A percentile compares a stretch with the other conserved stretches of the same genome.
Conservation (phyloP, 306 rosid species). For the Begonia loranthoides region DNA sequence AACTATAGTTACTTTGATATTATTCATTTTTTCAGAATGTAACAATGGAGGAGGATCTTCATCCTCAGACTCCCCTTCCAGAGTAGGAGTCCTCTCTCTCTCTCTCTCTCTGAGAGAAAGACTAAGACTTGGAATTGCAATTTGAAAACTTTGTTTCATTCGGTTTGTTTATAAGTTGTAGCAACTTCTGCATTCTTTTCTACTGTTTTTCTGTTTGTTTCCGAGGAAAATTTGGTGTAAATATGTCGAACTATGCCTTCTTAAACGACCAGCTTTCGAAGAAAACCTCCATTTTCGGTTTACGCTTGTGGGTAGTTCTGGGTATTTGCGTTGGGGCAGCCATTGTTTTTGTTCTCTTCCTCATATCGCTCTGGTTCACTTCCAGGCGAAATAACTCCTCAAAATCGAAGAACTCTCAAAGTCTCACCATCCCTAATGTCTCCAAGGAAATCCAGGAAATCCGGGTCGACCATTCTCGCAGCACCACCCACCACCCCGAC, state of each 20-base stretch:
- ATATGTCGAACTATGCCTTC: conserved; percentile 35
- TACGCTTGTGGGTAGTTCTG: conserved; percentile 44
- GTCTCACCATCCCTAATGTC: conserved; percentile 30
- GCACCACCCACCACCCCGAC: conserved; percentile 18
- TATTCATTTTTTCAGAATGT: too few relatives aligned
- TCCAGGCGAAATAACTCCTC: conserved; percentile 22
- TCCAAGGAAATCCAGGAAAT: conserved; percentile 58
- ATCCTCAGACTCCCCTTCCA: too few relatives aligned
- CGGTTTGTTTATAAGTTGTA: too few relatives aligned
- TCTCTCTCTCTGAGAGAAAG: too few relatives aligned
- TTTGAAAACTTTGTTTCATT: too few relatives aligned
- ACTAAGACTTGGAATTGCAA: too few relatives aligned
- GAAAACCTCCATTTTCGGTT: conserved; percentile 40
- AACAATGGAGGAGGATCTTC: too few relatives aligned
- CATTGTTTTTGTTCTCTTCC: conserved; percentile 45
- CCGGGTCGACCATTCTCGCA: conserved; percentile 26
- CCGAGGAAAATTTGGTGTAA: neutral
- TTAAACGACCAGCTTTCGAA: conserved; percentile 47
- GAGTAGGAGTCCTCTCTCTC: too few relatives aligned
- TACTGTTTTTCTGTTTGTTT: neutral
- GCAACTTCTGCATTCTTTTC: neutral
- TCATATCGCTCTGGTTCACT: conserved; percentile 43
- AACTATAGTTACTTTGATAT: too few relatives aligned
- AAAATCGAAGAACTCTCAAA: conserved; percentile 15
- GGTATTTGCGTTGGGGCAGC: conserved; percentile 60